phyloP scores from a whole-genome alignment of 352 stramenopile species.

The Chrysophaeum taylorii region DNA sequence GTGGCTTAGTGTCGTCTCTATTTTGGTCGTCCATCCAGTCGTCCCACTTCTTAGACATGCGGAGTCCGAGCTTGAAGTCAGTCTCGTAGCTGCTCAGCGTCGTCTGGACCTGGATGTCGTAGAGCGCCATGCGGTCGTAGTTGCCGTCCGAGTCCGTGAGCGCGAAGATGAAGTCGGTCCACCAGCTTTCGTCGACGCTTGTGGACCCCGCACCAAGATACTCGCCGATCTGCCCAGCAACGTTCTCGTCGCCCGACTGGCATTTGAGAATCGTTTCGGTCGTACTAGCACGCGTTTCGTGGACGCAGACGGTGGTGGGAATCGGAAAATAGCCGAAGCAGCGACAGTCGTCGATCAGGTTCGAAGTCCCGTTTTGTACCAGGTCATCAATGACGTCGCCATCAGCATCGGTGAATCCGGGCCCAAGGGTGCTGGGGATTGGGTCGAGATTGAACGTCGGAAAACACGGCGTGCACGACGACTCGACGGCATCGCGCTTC shows the following conservation, averaged over 20 bases:
- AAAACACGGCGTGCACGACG: constrained; percentile 17
- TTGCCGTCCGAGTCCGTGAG: constrained; percentile 11
- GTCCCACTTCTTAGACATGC: constrained; percentile 21
- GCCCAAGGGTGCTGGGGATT: too few species aligned
- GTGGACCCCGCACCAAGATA: constrained; percentile 2
- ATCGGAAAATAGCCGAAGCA: constrained; percentile 20
- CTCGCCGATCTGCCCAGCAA: not conserved
- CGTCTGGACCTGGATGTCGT: constrained; percentile 19
- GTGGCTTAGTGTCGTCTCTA: not conserved
- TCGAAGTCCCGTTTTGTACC: constrained; percentile 15
- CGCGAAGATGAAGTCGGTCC: constrained; percentile 19
- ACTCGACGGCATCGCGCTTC: not conserved
- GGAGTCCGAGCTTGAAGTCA: constrained; percentile 6
- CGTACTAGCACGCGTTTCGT: constrained; percentile 7
- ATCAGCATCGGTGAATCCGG: too few species aligned
- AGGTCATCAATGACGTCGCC: not conserved
- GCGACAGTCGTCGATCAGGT: constrained; percentile 7
- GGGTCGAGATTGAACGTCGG: constrained; percentile 8
- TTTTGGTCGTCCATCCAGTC: constrained; percentile 16
- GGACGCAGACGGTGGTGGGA: constrained; percentile 14
- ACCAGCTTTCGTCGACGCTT: constrained; percentile 11
- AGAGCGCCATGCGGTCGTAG: constrained; percentile 12
- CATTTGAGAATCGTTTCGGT: constrained; percentile 17
- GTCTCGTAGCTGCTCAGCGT: constrained; percentile 11
- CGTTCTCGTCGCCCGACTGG: not conserved